phyloP scores from a whole-genome alignment of 208 protist species.

The Trypanosoma cruzi region DNA sequence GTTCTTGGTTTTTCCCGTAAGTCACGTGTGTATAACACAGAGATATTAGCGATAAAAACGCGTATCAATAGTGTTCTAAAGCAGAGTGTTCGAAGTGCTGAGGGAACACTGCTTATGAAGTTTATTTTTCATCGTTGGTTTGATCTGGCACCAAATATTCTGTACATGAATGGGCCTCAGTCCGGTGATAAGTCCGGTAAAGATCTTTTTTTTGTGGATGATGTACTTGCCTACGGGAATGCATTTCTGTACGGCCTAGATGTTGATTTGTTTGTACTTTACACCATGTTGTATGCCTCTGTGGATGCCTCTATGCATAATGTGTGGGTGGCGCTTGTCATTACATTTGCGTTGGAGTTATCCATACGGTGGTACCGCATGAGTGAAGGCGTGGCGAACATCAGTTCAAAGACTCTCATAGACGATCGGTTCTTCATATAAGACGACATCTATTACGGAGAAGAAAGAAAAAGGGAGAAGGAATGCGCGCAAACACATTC shows the following conservation, averaged over 20 bases:
- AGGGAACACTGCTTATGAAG: slow-evolving; percentile 69
- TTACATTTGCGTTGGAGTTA: slow-evolving; percentile 68
- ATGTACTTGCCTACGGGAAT: slow-evolving; percentile 51
- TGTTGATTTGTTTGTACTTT: slow-evolving; percentile 74
- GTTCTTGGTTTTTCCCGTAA: slow-evolving; percentile 48
- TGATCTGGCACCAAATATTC: slow-evolving; percentile 73
- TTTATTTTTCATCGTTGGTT: slow-evolving; percentile 69
- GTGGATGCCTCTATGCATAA: slow-evolving; percentile 73
- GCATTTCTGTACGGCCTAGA: slow-evolving; percentile 78
- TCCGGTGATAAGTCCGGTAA: slow-evolving; percentile 61
- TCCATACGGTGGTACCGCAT: slow-evolving; percentile 54
- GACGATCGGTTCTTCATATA: slow-evolving; percentile 84
- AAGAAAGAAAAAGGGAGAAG: too few relatives aligned
- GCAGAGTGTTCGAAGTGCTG: slow-evolving; percentile 62
- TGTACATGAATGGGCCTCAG: slow-evolving; percentile 86
- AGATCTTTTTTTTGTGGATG: slow-evolving; percentile 88
- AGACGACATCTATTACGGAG: too few relatives aligned
- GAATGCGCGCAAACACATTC: too few relatives aligned
- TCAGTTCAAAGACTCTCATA: slow-evolving; percentile 82
- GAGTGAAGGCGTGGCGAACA: slow-evolving; percentile 60
- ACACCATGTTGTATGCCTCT: slow-evolving; percentile 65
- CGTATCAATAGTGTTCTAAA: slow-evolving; percentile 78
- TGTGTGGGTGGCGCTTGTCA: slow-evolving; percentile 54
- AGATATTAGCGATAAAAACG: slow-evolving; percentile 66
- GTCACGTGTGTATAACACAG: slow-evolving; percentile 50